Conservation (phyloP, 179 eudicot genomes). For the Patellifolia procumbens region DNA sequence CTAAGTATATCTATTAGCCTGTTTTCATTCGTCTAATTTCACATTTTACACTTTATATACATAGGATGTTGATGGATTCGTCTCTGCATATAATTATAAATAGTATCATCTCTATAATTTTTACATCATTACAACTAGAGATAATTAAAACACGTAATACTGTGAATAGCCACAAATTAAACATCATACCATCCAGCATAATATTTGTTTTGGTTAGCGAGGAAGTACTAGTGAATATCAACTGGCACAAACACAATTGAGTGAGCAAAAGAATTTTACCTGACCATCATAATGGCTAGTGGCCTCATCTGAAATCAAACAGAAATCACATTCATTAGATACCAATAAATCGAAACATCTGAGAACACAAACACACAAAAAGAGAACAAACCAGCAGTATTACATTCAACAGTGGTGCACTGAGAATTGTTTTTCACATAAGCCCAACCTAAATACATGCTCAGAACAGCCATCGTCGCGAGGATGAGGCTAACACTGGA, state of each 20-base stretch:
- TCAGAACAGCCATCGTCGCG: constrained; percentile 71
- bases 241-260: not conserved
- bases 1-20: not conserved
- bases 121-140: too few relatives aligned
- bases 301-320: constrained; percentile 78
- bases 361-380: not conserved
- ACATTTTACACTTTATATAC: too few relatives aligned
- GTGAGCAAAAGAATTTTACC: constrained; percentile 43
- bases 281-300: constrained; percentile 99
- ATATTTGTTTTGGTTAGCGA: too few relatives aligned
- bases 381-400: not conserved
- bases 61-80: too few relatives aligned
- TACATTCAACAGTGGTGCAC: constrained; percentile 97
- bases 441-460: constrained; percentile 99
- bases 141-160: too few relatives aligned
- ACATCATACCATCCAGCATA: too few relatives aligned
- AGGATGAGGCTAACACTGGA: constrained; percentile 63
- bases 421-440: constrained; percentile 91
- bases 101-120: too few relatives aligned
- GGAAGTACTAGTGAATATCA: too few relatives aligned
- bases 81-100: too few relatives aligned
- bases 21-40: not conserved
- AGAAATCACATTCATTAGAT: constrained; percentile 18
- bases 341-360: constrained; percentile 6
- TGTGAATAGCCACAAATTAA: too few relatives aligned